phyloP scores from a whole-genome alignment of 1,139 yeast genomes.

The Lodderomyces orthopsilosis region DNA sequence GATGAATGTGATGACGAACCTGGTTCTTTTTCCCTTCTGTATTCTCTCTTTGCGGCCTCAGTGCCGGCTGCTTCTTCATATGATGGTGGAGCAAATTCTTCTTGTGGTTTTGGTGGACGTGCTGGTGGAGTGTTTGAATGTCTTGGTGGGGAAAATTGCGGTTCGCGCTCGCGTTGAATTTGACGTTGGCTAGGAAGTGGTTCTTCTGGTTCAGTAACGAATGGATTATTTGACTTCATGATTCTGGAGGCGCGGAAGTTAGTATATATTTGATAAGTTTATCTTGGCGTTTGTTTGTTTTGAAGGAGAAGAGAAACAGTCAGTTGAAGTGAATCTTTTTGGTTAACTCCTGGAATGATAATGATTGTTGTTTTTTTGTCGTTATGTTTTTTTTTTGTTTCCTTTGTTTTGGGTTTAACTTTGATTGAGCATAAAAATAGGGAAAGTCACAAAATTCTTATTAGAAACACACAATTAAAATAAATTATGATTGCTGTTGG shows the following conservation, averaged over 20 bases:
- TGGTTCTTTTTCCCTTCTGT: conserved; percentile 49
- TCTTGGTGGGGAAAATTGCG: conserved; percentile 12
- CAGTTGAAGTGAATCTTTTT: too few species aligned
- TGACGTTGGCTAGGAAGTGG: conserved; percentile 17
- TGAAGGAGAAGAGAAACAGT: not conserved
- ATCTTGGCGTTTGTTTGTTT: not conserved
- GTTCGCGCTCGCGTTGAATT: conserved; percentile 5
- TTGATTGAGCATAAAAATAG: too few species aligned
- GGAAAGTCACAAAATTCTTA: not conserved
- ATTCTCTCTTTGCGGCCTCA: conserved; percentile 38
- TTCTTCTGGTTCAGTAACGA: conserved; percentile 40
- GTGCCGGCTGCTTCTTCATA: conserved; percentile 70
- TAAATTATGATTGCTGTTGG: not conserved
- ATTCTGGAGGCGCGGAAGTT: conserved; percentile 20
- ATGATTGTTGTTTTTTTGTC: not conserved
- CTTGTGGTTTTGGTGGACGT: conserved; percentile 30
- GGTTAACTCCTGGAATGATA: too few species aligned
- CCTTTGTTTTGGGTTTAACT: too few species aligned
- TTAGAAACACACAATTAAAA: not conserved
- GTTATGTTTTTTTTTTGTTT: not conserved
- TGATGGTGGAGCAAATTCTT: conserved; percentile 48
- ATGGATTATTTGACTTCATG: conserved; percentile 58
- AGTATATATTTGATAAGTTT: conserved; percentile 19
- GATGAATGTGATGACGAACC: conserved; percentile 1
- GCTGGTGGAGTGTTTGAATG: conserved; percentile 22